Percentiles rank a stretch among this genome's conserved stretches.
These are phyloP conservation scores for Saposhnikovia divaricata DNA, from an alignment of 129 eudicot species.

Conservation along the genomic window DNA sequence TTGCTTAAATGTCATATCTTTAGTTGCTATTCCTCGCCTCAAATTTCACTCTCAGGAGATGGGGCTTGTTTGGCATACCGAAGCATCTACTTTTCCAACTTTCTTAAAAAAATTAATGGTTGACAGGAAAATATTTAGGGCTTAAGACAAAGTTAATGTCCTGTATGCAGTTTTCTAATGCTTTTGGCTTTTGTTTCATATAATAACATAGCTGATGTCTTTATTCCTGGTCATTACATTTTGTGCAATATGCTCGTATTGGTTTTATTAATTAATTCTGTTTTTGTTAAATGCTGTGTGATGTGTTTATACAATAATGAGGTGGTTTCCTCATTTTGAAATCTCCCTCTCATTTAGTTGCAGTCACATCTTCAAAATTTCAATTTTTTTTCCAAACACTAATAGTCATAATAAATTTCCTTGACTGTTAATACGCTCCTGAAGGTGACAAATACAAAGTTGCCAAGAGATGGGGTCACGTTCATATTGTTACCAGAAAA, in stretches of 20 bases:
- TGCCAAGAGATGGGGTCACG: constrained; percentile 83
- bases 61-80: not conserved
- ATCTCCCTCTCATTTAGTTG: constrained; percentile 4
- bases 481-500: constrained; percentile 48
- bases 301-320: not conserved
- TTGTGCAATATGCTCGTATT: not conserved
- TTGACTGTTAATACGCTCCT: constrained; percentile 62
- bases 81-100: not conserved
- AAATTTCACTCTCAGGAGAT: not conserved
- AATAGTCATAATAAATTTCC: constrained; percentile 22
- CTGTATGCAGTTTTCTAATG: not conserved
- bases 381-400: not conserved
- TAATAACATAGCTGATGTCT: not conserved
- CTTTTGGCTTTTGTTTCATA: not conserved
- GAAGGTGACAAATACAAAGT: constrained; percentile 96
- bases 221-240: not conserved
- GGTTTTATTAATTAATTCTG: not conserved
- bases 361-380: not conserved
- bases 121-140: not conserved
- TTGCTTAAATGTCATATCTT: not conserved
- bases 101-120: not conserved
- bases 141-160: not conserved
- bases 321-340: not conserved
- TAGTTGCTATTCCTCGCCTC: not conserved
- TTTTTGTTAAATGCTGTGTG: not conserved